Conservation (phyloP, 805 yeast species). For the Candida krabiensis region DNA sequence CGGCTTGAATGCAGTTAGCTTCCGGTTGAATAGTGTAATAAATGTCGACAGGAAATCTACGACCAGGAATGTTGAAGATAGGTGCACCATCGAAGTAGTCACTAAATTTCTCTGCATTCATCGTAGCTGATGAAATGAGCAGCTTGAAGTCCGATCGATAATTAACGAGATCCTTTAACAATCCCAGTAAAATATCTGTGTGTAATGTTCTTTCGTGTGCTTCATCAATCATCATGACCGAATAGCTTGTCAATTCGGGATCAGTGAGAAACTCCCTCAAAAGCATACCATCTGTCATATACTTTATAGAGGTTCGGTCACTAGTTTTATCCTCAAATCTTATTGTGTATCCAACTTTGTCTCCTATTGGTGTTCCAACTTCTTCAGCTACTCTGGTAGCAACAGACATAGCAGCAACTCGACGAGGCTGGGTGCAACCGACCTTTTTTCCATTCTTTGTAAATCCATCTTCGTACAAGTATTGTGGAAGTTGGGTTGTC, state of each 20-base stretch:
- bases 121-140: conserved; percentile 90
- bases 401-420: conserved; percentile 93
- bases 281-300: conserved; percentile 95
- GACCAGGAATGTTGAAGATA: conserved; percentile 85
- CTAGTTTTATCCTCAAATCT: conserved; percentile 82
- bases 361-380: conserved; percentile 76
- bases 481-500: conserved; percentile 92
- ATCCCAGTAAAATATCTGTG: conserved; percentile 81
- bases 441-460: conserved; percentile 54
- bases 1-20: conserved; percentile 87
- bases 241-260: conserved; percentile 64
- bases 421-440: conserved; percentile 91
- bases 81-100: conserved; percentile 82
- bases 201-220: conserved; percentile 95
- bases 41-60: conserved; percentile 89
- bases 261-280: conserved; percentile 81
- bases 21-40: conserved; percentile 85
- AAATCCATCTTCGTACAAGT: conserved; percentile 79
- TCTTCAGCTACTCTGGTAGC: conserved; percentile 93
- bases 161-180: conserved; percentile 67
- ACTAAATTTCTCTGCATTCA: conserved; percentile 87
- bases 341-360: conserved; percentile 84
- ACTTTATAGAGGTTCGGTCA: conserved; percentile 70
- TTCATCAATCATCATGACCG: conserved; percentile 91
- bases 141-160: conserved; percentile 70